Conservation (phyloP, 306 rosid genomes). For the Glycine tomentella region DNA sequence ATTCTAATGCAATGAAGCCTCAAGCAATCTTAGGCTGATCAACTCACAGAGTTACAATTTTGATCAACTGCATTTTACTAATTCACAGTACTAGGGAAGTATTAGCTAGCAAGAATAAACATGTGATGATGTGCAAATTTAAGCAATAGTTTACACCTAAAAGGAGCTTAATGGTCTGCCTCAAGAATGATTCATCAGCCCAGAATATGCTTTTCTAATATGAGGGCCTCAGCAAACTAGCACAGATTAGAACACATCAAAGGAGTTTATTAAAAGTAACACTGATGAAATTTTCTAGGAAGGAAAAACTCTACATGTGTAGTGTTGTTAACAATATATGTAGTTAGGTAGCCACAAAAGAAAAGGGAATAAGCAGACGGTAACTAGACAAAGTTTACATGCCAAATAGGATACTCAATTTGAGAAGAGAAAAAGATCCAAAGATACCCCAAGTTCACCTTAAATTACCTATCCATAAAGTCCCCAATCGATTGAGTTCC, state of each 20-base stretch:
- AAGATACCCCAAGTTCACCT: constrained; percentile 38
- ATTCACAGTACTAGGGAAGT: constrained; percentile 16
- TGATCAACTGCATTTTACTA: not conserved
- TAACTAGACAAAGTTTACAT: constrained; percentile 12
- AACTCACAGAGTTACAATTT: not conserved
- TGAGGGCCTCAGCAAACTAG: constrained; percentile 30
- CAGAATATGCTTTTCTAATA: constrained; percentile 20
- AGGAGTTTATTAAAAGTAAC: constrained; percentile 27
- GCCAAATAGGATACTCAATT: constrained; percentile 31
- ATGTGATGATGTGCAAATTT: constrained; percentile 19
- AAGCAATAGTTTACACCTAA: constrained; percentile 35
- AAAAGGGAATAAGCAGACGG: not conserved
- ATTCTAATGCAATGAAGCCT: constrained; percentile 5
- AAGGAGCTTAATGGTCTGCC: constrained; percentile 22
- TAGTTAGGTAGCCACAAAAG: constrained; percentile 9
- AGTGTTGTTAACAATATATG: constrained; percentile 5
- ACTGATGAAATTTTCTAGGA: constrained; percentile 5
- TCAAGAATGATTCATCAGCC: constrained; percentile 10
- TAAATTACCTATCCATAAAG: constrained; percentile 92
- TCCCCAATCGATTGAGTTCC: constrained; percentile 85
- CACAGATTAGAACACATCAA: not conserved
- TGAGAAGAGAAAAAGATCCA: constrained; percentile 19
- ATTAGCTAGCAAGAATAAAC: constrained; percentile 34
- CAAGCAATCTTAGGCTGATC: not conserved
- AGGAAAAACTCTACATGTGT: not conserved